Evolutionary conservation across 2,329 filamentous ascomycete species (phyloP), one percentile per base, ranked within the genome.

Genomic region (Allantophomopsis cytisporea): DNA sequence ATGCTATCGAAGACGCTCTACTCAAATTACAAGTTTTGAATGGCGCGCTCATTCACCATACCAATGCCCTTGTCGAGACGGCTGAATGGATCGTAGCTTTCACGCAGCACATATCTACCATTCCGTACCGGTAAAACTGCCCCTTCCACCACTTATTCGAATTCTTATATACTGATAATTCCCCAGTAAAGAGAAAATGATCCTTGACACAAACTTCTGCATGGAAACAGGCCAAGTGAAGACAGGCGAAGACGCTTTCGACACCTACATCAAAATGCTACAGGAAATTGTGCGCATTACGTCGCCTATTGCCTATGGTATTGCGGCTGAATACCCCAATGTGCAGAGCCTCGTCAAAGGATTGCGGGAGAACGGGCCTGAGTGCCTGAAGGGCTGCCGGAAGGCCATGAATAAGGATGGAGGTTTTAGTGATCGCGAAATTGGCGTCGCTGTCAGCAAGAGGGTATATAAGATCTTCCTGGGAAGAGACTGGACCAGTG

Each of bases 141-240:
- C 15, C 36, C 35, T 5, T 31, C 13, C 7, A 20, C 18, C 38
- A 36, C 35, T 35, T 21, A 31, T 37, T n/a, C 8, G 12, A 16
- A 37, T 35, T 13, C 14, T 31, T 31, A 30, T 21, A 14, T 32
- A 31, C 37, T 38, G 11, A 39, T 31, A 16, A 28, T 28, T 16
- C 3, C 30, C 35, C 20, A 52, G 47, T 36, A 41, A 30, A 7
- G 66, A 68, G 47, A 60, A 60, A 47, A 64, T 63, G 39, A 65
- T 69, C 2, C 53, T 62, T 2, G 64, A 69, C 11, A 76, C 74
- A 2, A 67, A 71, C 0, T 89, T 89, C 55, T 88, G 83, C 59
- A 87, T 88, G 80, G 82, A 85, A 39, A 64, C 66, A 1, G 83
- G 83, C 0, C 83, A 89, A 58, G 80, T 89, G 33, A 75, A 73